These are phyloP conservation scores for Aplosporella prunicola DNA, from an alignment of 2,329 filamentous ascomycete species.

Conservation along the genomic window DNA sequence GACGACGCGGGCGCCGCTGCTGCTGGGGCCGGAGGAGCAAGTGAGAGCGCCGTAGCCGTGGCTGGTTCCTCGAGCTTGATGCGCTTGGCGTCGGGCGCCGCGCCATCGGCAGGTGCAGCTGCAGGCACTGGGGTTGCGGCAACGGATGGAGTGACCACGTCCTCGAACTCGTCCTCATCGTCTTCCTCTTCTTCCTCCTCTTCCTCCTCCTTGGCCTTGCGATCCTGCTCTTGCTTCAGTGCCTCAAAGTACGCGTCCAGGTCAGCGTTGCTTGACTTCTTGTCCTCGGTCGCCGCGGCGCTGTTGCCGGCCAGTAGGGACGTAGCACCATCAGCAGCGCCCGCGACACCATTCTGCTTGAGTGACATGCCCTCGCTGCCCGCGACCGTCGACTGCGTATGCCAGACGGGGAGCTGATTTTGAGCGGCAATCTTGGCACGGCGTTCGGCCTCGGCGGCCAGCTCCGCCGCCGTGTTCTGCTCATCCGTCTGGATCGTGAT, in stretches of 20 bases:
- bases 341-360: constrained; percentile 1
- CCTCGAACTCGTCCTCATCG: constrained; percentile 36
- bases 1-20: constrained; percentile 30
- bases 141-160: constrained; percentile 25
- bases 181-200: constrained; percentile 44
- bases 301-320: constrained; percentile 13
- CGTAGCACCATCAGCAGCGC: background rate
- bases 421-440: constrained; percentile 58
- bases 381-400: constrained; percentile 59
- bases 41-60: constrained; percentile 21
- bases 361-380: constrained; percentile 35
- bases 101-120: constrained; percentile 27
- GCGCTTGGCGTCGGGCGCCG: constrained; percentile 44
- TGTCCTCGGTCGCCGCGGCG: constrained; percentile 38
- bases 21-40: constrained; percentile 13
- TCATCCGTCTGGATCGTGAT: constrained; percentile 59
- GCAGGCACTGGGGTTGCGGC: no score
- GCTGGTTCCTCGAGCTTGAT: constrained; percentile 48
- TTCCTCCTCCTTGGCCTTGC: constrained; percentile 30
- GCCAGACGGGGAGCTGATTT: constrained; percentile 63
- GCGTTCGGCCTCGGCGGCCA: constrained; percentile 53
- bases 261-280: constrained; percentile 43
- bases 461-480: constrained; percentile 57
- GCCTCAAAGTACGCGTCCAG: constrained; percentile 60
- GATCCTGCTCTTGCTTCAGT: constrained; percentile 51